Evolutionary conservation across 495 filamentous ascomycete species (phyloP).

Genomic region (Trichoderma reesei): DNA sequence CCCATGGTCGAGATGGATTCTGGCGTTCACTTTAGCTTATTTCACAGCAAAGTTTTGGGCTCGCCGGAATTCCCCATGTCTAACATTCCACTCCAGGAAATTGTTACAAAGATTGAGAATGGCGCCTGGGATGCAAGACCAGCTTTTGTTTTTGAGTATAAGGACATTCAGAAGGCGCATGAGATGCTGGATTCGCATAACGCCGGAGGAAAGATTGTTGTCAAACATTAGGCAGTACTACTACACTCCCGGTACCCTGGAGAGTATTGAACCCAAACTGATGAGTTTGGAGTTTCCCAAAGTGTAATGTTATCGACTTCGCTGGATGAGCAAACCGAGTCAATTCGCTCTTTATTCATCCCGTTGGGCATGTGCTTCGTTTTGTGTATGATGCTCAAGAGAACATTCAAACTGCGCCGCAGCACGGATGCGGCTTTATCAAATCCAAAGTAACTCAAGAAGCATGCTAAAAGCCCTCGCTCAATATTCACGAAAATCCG

Average conservation of each 20-base stretch:
- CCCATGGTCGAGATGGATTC: constrained; percentile 37
- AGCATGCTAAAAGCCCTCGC: too few species aligned
- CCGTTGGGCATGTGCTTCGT: too few species aligned
- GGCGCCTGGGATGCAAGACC: constrained; percentile 23
- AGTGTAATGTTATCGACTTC: too few species aligned
- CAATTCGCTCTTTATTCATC: too few species aligned
- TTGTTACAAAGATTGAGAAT: constrained; percentile 24
- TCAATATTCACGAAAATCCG: too few species aligned
- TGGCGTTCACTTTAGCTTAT: constrained; percentile 43
- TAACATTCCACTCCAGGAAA: constrained; percentile 32
- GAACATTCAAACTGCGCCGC: too few species aligned
- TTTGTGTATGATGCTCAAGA: too few species aligned
- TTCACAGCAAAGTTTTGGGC: constrained; percentile 34
- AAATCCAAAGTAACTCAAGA: too few species aligned
- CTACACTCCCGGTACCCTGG: neutral
- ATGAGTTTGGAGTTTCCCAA: too few species aligned
- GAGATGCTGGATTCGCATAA: constrained; percentile 23
- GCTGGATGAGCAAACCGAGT: too few species aligned
- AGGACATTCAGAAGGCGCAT: constrained; percentile 30
- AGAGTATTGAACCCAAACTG: neutral
- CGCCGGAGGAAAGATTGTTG: constrained; percentile 31
- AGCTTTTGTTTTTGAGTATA: constrained; percentile 22
- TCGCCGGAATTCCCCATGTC: constrained; percentile 33
- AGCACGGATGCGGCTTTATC: too few species aligned
- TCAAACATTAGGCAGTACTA: constrained; percentile 14